phyloP scores from a whole-genome alignment of 495 filamentous ascomycete genomes.

The Beverwykella pulmonaria region DNA sequence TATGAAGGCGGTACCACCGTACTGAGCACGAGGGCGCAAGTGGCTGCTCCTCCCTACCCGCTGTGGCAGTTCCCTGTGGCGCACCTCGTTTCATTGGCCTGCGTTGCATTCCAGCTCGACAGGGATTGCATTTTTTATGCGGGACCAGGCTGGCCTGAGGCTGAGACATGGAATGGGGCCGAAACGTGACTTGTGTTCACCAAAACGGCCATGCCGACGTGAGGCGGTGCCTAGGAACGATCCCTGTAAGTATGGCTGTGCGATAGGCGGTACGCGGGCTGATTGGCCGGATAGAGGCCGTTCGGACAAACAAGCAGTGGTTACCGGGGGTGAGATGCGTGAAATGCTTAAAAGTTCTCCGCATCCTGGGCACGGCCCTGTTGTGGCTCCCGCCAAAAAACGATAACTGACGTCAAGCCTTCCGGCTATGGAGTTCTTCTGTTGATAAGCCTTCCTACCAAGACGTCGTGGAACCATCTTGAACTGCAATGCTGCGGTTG shows the following conservation, averaged over 20 bases:
- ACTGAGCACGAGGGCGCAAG: slow-evolving; percentile 14
- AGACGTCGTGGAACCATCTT: background rate
- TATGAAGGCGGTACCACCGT: background rate
- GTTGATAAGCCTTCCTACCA: background rate
- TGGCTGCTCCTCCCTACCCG: slow-evolving; percentile 7
- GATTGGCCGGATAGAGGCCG: background rate
- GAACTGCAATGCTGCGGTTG: background rate
- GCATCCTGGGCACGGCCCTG: background rate
- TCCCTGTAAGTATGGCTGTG: background rate
- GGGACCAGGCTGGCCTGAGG: slow-evolving; percentile 5
- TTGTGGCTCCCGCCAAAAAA: background rate
- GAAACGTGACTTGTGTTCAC: background rate
- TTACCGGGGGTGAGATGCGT: background rate
- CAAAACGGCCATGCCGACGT: background rate
- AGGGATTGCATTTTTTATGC: slow-evolving; percentile 3
- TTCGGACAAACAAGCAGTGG: background rate
- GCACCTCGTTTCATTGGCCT: background rate
- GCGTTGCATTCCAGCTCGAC: background rate
- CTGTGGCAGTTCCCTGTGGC: background rate
- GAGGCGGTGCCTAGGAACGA: background rate
- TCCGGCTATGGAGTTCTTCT: background rate
- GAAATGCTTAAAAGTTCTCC: background rate
- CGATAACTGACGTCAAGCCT: background rate
- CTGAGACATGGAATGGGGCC: slow-evolving; percentile 4
- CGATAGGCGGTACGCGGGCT: background rate